phyloP scores from a whole-genome alignment of 108 stramenopile species.

The Fistulifera pelliculosa region DNA sequence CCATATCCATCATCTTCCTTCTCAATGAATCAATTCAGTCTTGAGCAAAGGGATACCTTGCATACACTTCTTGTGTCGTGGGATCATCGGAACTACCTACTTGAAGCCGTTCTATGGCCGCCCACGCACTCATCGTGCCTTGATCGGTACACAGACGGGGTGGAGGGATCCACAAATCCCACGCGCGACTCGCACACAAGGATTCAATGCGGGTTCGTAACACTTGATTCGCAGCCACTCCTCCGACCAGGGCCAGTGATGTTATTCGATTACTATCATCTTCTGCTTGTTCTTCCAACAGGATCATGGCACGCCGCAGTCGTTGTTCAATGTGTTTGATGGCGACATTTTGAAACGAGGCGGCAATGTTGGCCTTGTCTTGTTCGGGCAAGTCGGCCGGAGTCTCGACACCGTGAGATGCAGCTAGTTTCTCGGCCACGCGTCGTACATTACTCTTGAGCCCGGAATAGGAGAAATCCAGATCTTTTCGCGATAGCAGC shows the following conservation, averaged over 20 bases:
- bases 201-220: constrained; percentile 63
- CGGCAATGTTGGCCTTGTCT: constrained; percentile 82
- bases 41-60: constrained; percentile 71
- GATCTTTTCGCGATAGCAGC: constrained; percentile 78
- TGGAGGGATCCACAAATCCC: constrained; percentile 86
- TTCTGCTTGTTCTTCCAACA: constrained; percentile 18
- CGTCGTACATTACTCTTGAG: constrained; percentile 86
- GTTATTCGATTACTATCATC: constrained; percentile 48
- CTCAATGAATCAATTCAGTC: too few species aligned
- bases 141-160: constrained; percentile 95
- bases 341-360: constrained; percentile 90
- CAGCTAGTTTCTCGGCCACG: constrained; percentile 48
- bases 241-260: constrained; percentile 92
- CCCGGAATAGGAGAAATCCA: constrained; percentile 93
- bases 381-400: constrained; percentile 31
- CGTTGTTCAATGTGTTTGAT: constrained; percentile 89
- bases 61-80: constrained; percentile 65
- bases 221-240: constrained; percentile 93
- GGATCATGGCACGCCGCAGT: constrained; percentile 66
- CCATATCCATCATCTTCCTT: too few species aligned
- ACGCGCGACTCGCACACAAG: constrained; percentile 41
- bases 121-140: constrained; percentile 94
- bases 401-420: constrained; percentile 41
- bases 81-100: constrained; percentile 78
- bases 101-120: constrained; percentile 81